Evolutionary conservation across 2,329 filamentous ascomycete genomes (phyloP).

Genomic region (Penicillium sp.): DNA sequence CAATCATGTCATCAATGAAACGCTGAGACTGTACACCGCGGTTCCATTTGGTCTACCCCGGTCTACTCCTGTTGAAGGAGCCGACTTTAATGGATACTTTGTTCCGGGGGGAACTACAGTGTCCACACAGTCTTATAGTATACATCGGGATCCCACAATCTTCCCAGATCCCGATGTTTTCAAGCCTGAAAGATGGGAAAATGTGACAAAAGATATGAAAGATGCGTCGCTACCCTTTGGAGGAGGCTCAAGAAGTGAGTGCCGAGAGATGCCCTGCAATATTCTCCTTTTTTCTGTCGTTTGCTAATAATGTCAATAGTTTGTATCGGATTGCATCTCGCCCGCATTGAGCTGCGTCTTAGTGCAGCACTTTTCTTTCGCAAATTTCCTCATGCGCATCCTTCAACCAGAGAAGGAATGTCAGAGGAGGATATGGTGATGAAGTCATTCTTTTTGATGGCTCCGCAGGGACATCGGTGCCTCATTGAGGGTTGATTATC

Average conservation of each 20-base stretch:
- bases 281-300: background rate
- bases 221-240: constrained; percentile 70
- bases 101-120: constrained; percentile 59
- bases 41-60: constrained; percentile 42
- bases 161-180: constrained; percentile 54
- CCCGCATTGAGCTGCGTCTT: constrained; percentile 60
- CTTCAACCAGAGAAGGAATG: constrained; percentile 32
- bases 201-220: constrained; percentile 46
- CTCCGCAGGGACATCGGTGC: constrained; percentile 49
- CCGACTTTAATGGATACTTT: constrained; percentile 44
- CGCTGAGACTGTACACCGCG: constrained; percentile 45
- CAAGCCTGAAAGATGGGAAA: constrained; percentile 33
- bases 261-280: too few relatives aligned
- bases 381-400: constrained; percentile 27
- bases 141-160: constrained; percentile 58
- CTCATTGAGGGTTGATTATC: constrained; percentile 36
- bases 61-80: constrained; percentile 46
- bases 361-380: constrained; percentile 58
- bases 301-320: constrained; percentile 36
- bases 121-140: constrained; percentile 56
- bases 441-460: constrained; percentile 51
- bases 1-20: constrained; percentile 38
- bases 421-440: constrained; percentile 47
- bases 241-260: constrained; percentile 62
- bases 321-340: constrained; percentile 71